Evolutionary conservation across 1,139 yeast species (phyloP).

Genomic region (Suhomyces taliae): DNA sequence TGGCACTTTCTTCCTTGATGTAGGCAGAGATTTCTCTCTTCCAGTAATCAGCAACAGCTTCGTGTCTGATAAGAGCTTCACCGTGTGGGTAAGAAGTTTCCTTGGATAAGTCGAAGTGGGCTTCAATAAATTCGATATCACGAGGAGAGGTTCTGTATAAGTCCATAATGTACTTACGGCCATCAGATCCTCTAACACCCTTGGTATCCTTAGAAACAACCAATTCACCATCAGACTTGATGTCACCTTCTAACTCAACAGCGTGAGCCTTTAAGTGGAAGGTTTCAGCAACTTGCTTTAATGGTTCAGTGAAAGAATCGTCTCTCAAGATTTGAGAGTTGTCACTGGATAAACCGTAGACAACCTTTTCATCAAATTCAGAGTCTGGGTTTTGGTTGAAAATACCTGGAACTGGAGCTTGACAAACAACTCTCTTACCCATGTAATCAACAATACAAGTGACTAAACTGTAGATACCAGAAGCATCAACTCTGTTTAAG

Average conservation of each 20-base stretch:
- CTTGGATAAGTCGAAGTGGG: conserved; percentile 41
- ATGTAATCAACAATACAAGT: conserved; percentile 86
- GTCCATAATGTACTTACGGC: conserved; percentile 81
- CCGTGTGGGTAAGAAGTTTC: conserved; percentile 74
- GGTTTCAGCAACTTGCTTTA: conserved; percentile 65
- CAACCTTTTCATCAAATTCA: conserved; percentile 48
- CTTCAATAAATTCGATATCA: conserved; percentile 74
- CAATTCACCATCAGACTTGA: conserved; percentile 44
- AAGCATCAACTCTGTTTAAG: conserved; percentile 65
- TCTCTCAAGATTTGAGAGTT: conserved; percentile 48
- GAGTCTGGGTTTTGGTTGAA: conserved; percentile 48
- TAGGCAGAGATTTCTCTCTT: conserved; percentile 61
- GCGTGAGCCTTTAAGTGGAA: conserved; percentile 77
- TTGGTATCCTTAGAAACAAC: conserved; percentile 77
- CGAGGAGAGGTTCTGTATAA: conserved; percentile 81
- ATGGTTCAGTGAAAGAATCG: conserved; percentile 52
- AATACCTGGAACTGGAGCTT: conserved; percentile 97
- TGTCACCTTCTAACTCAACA: conserved; percentile 40
- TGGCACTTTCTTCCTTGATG: conserved; percentile 45
- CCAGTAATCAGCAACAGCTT: conserved; percentile 93
- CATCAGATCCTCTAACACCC: conserved; percentile 85
- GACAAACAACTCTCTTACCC: conserved; percentile 87
- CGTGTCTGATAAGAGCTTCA: conserved; percentile 77
- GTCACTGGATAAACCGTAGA: conserved; percentile 75
- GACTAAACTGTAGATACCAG: conserved; percentile 67